A percentile compares a stretch with the other conserved stretches of the same genome.
Evolutionary conservation across 805 yeast genomes (phyloP).

Genomic region (Candida golubevii): DNA sequence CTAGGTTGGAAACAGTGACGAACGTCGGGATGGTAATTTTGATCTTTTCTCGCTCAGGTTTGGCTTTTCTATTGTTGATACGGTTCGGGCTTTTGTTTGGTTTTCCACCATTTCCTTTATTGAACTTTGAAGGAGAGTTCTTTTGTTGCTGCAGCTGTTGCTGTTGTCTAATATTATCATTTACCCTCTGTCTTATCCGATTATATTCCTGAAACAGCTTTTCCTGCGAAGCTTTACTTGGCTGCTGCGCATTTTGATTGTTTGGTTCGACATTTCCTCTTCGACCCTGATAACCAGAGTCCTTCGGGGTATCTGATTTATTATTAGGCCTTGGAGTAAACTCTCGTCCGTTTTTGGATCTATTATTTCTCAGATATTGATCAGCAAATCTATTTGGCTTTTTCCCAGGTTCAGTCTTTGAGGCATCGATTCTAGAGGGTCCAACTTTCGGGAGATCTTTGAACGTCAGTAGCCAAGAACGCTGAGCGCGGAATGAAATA

Average conservation of each 20-base stretch:
- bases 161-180: conserved; percentile 16
- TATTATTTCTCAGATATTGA: conserved; percentile 15
- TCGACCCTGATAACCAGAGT: neutral
- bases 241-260: no score
- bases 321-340: no score
- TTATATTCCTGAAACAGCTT: conserved; percentile 13
- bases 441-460: conserved; percentile 28
- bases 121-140: conserved; percentile 1
- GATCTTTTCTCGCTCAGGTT: conserved; percentile 17
- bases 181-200: conserved; percentile 17
- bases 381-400: conserved; percentile 34
- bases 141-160: conserved; percentile 12
- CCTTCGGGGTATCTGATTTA: neutral
- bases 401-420: conserved; percentile 1
- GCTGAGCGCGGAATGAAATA: neutral
- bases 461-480: conserved; percentile 14
- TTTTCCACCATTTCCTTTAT: neutral
- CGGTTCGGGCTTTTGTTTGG: conserved; percentile 1
- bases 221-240: neutral
- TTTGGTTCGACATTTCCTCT: no score
- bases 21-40: conserved; percentile 63
- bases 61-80: neutral
- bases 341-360: no score
- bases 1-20: conserved; percentile 72
- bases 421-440: conserved; percentile 13